phyloP scores from a whole-genome alignment of 495 filamentous ascomycete genomes.

The Xylaria cubensis region DNA sequence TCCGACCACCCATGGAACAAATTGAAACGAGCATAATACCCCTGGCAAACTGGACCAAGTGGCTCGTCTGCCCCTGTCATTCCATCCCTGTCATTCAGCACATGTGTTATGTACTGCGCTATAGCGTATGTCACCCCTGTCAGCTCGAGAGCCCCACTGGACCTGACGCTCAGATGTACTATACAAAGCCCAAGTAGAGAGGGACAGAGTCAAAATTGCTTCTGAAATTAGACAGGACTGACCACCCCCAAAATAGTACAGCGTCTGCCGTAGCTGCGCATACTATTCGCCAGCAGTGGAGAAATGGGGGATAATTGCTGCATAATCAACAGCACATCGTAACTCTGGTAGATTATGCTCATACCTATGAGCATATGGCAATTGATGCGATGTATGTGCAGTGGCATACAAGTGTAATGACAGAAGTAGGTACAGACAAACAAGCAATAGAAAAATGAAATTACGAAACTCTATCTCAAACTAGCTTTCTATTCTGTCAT shows the following conservation, averaged over 20 bases:
- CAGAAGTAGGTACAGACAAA: background rate
- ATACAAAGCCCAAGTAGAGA: slow-evolving; percentile 13
- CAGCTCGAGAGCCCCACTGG: background rate
- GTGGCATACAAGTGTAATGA: background rate
- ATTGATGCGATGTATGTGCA: background rate
- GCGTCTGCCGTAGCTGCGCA: slow-evolving; percentile 18
- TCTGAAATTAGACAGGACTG: slow-evolving; percentile 31
- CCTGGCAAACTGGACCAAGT: slow-evolving; percentile 2
- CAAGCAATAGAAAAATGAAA: slow-evolving; percentile 3
- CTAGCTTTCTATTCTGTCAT: background rate
- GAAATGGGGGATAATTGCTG: slow-evolving; percentile 15
- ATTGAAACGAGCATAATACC: slow-evolving; percentile 26
- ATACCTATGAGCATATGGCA: background rate
- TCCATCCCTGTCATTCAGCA: slow-evolving; percentile 25
- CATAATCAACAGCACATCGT: slow-evolving; percentile 7
- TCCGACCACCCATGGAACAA: slow-evolving; percentile 22
- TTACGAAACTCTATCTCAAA: background rate
- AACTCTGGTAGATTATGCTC: background rate
- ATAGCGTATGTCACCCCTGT: slow-evolving; percentile 2
- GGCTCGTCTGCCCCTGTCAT: slow-evolving; percentile 17
- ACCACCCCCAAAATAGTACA: slow-evolving; percentile 27
- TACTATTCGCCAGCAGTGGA: slow-evolving; percentile 20
- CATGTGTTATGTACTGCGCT: slow-evolving; percentile 19
- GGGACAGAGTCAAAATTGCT: slow-evolving; percentile 25
- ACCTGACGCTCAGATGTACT: slow-evolving; percentile 17